phyloP scores from a whole-genome alignment of 306 rosid genomes.

The Cicer chorassanicum region DNA sequence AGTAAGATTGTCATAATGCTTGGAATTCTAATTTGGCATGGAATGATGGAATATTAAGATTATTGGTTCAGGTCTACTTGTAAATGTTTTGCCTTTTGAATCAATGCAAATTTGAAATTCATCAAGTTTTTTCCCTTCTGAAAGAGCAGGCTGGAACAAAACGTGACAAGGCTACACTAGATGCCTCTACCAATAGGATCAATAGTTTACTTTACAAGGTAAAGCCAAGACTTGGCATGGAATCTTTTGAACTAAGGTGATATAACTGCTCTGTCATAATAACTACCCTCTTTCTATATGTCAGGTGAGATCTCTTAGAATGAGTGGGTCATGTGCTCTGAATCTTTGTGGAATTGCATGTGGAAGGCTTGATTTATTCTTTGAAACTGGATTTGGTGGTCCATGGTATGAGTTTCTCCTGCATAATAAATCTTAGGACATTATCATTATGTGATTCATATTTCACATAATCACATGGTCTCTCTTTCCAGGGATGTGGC shows the following conservation, averaged over 20 bases:
- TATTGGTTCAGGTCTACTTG: conserved; percentile 20
- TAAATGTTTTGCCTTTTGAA: conserved; percentile 28
- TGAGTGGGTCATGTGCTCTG: conserved; percentile 93
- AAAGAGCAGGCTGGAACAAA: conserved; percentile 80
- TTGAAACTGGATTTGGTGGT: conserved; percentile 81
- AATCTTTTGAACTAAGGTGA: conserved; percentile 31
- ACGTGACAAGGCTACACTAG: conserved; percentile 75
- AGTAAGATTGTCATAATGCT: conserved; percentile 6
- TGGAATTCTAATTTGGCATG: conserved; percentile 23
- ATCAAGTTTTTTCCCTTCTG: conserved; percentile 43
- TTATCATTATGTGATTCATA: conserved; percentile 20
- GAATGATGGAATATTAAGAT: neutral
- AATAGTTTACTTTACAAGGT: conserved; percentile 91
- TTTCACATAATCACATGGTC: conserved; percentile 17
- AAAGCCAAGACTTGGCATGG: conserved; percentile 39
- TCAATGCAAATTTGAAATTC: conserved; percentile 33
- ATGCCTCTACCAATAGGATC: conserved; percentile 67
- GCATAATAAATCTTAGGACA: neutral
- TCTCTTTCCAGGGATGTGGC: conserved; percentile 87
- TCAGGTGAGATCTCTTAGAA: conserved; percentile 94
- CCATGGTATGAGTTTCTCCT: conserved; percentile 73
- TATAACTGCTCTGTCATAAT: conserved; percentile 35
- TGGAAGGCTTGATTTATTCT: conserved; percentile 89
- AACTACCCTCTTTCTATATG: conserved; percentile 35
- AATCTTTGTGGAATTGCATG: conserved; percentile 96